Evolutionary conservation across 2,329 filamentous ascomycete species (phyloP).

Genomic region (Fusarium hostae): DNA sequence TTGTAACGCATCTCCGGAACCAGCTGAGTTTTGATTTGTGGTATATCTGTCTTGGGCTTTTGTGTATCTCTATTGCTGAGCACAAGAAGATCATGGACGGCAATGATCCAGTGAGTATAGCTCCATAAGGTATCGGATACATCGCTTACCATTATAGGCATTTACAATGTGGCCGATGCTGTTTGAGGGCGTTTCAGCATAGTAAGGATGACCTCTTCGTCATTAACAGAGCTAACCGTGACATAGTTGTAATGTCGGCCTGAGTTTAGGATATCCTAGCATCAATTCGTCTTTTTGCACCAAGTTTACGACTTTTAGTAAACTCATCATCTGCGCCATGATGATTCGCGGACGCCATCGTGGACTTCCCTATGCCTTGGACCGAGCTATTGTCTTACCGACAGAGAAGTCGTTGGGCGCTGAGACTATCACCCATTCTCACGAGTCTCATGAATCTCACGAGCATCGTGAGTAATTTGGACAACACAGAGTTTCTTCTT

Average conservation of each 20-base stretch:
- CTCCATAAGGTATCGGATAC: fast-evolving
- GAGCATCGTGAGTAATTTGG: constrained; percentile 27
- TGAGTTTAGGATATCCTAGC: constrained; percentile 49
- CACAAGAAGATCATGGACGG: constrained; percentile 42
- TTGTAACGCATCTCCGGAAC: constrained; percentile 51
- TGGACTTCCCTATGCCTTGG: constrained; percentile 49
- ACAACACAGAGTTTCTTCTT: background rate
- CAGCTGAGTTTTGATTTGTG: constrained; percentile 56
- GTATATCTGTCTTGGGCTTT: constrained; percentile 54
- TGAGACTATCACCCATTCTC: constrained; percentile 8
- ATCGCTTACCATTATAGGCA: constrained; percentile 26
- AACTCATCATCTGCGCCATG: constrained; percentile 52
- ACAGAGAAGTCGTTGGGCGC: constrained; percentile 36
- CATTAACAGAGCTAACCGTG: constrained; percentile 6
- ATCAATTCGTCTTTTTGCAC: constrained; percentile 47
- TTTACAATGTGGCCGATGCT: constrained; percentile 48
- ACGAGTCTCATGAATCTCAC: constrained; percentile 12
- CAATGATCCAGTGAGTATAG: constrained; percentile 38
- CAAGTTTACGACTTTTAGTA: constrained; percentile 48
- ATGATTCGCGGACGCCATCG: constrained; percentile 54
- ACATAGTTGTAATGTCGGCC: constrained; percentile 50
- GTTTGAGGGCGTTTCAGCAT: constrained; percentile 51
- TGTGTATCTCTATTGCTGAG: constrained; percentile 50
- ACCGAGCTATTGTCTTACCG: constrained; percentile 50
- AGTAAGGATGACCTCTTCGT: constrained; percentile 37